Evolutionary conservation across 108 stramenopile species (phyloP).

Genomic region (Parietichytrium sp.): DNA sequence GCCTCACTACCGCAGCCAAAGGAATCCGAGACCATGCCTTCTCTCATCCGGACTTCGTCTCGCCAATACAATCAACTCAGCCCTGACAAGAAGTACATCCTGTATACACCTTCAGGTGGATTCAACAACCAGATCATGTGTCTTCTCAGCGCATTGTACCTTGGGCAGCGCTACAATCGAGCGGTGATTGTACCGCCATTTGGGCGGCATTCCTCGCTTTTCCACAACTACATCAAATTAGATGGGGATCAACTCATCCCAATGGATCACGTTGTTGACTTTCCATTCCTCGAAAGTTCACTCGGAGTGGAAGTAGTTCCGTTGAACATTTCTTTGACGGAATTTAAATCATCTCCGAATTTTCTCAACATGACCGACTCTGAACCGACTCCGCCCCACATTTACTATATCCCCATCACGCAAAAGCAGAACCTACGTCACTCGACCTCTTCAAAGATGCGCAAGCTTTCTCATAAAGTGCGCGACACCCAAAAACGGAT

Average conservation of each 20-base stretch:
- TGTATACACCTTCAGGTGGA: slow-evolving; percentile 23
- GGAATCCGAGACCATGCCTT: too few relatives aligned
- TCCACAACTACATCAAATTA: slow-evolving; percentile 22
- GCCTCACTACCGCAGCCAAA: too few relatives aligned
- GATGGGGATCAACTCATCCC: background rate
- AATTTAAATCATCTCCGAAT: too few relatives aligned
- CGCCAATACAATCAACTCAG: background rate
- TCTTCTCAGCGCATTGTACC: background rate
- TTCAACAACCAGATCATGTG: slow-evolving; percentile 22
- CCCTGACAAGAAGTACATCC: background rate
- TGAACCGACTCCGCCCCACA: too few relatives aligned
- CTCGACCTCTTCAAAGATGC: too few relatives aligned
- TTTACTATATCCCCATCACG: too few relatives aligned
- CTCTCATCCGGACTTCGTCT: slow-evolving; percentile 6
- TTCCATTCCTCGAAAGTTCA: background rate
- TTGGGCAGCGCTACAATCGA: background rate
- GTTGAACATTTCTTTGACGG: slow-evolving; percentile 4
- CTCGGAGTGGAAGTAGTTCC: background rate
- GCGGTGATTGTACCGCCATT: background rate
- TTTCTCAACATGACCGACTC: too few relatives aligned
- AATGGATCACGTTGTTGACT: slow-evolving; percentile 17
- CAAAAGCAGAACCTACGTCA: too few relatives aligned
- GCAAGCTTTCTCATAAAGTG: too few relatives aligned
- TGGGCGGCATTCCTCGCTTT: slow-evolving; percentile 6
- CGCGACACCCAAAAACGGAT: too few relatives aligned